phyloP scores from a whole-genome alignment of 2,329 filamentous ascomycete species.

The Bipolaris sorokiniana region DNA sequence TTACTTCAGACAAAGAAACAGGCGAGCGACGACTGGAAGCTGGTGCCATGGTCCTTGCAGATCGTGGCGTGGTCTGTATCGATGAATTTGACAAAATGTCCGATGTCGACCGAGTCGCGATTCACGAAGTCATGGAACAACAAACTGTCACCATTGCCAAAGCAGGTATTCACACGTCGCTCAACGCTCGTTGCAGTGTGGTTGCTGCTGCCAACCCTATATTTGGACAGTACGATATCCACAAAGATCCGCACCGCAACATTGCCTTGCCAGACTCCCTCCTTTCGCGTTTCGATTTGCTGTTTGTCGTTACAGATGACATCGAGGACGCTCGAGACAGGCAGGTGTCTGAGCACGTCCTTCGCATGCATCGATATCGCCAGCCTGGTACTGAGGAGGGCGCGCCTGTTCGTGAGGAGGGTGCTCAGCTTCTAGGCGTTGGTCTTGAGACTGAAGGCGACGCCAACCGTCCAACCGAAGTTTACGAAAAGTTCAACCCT shows the following conservation, averaged over 20 bases:
- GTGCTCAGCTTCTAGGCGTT: conserved; percentile 82
- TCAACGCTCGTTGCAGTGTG: conserved; percentile 96
- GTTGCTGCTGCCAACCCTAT: conserved; percentile 96
- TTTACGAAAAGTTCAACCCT: conserved; percentile 94
- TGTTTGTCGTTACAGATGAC: conserved; percentile 97
- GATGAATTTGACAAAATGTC: conserved; percentile 99
- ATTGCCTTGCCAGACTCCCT: conserved; percentile 96
- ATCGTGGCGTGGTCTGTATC: conserved; percentile 97
- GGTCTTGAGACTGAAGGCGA: conserved; percentile 78
- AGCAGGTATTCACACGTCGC: conserved; percentile 94
- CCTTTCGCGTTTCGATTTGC: conserved; percentile 95
- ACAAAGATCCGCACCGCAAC: conserved; percentile 98
- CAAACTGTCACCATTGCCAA: conserved; percentile 99
- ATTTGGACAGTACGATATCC: conserved; percentile 96
- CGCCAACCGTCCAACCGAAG: conserved; percentile 78
- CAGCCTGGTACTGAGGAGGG: conserved; percentile 93
- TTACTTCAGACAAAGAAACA: conserved; percentile 96
- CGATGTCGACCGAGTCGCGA: conserved; percentile 94
- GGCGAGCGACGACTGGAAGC: conserved; percentile 93
- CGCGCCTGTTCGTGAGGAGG: conserved; percentile 88
- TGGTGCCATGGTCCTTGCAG: conserved; percentile 97
- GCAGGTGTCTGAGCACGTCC: conserved; percentile 91
- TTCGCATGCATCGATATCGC: conserved; percentile 96
- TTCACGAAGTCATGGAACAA: conserved; percentile 99
- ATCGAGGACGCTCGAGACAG: conserved; percentile 93